Percentiles rank a stretch among this genome's conserved stretches.
phyloP scores from a whole-genome alignment of 352 stramenopile genomes.

The Globisporangium carolinianum region DNA sequence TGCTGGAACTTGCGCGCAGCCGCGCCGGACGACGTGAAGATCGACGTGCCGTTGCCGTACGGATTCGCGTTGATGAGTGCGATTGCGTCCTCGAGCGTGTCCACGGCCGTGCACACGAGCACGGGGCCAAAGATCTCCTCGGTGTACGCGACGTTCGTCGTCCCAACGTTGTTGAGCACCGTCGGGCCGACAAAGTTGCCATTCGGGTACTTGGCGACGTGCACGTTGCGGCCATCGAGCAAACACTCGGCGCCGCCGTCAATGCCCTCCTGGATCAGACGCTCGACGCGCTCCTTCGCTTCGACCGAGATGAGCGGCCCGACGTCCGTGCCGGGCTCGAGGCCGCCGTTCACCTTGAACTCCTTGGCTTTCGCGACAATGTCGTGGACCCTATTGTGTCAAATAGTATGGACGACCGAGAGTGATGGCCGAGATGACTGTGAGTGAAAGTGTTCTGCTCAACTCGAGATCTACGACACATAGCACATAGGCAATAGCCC shows the following conservation, averaged over 20 bases:
- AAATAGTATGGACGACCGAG: neutral
- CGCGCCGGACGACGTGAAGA: conserved; percentile 93
- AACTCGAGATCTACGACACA: no score
- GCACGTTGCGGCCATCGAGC: conserved; percentile 89
- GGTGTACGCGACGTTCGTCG: conserved; percentile 87
- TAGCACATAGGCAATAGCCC: neutral
- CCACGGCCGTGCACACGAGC: conserved; percentile 84
- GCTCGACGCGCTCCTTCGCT: conserved; percentile 83
- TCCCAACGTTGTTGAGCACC: conserved; percentile 78
- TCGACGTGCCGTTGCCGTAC: conserved; percentile 96
- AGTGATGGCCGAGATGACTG: no score
- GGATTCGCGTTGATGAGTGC: conserved; percentile 93
- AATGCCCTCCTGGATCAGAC: conserved; percentile 85
- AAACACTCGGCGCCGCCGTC: conserved; percentile 87
- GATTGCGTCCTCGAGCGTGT: conserved; percentile 96
- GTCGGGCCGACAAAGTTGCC: conserved; percentile 96
- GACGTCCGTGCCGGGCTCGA: conserved; percentile 64
- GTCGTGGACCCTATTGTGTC: conserved; percentile 57
- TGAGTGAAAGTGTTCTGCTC: no score
- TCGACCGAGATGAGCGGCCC: conserved; percentile 89
- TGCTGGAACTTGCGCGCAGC: conserved; percentile 95
- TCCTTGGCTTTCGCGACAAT: conserved; percentile 87
- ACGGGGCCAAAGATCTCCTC: conserved; percentile 99
- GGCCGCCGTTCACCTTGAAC: conserved; percentile 88
- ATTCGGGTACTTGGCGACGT: conserved; percentile 89